phyloP scores from a whole-genome alignment of 164 flowering plant genomes.

The Pachysandra terminalis region DNA sequence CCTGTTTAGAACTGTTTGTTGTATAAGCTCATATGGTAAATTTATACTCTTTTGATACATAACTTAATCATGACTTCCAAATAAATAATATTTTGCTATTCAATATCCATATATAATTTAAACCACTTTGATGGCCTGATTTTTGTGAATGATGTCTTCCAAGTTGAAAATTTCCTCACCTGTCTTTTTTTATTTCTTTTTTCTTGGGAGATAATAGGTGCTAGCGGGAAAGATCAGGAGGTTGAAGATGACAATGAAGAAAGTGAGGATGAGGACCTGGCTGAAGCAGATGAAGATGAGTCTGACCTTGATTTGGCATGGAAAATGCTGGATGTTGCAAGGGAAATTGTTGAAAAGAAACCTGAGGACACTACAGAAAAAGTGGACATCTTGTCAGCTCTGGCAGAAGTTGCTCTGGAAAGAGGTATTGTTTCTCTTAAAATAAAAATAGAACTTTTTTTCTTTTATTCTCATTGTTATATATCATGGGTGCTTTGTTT shows the following conservation, averaged over 20 bases:
- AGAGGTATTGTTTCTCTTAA: slow-evolving; percentile 53
- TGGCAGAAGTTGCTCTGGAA: slow-evolving; percentile 93
- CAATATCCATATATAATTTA: too few species aligned
- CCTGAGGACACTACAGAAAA: slow-evolving; percentile 74
- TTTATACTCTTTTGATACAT: too few species aligned
- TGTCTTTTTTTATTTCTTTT: not conserved
- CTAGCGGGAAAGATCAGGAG: slow-evolving; percentile 37
- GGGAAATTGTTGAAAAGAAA: slow-evolving; percentile 83
- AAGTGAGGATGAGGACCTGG: slow-evolving; percentile 62
- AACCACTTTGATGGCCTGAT: not conserved
- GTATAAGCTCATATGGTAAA: too few species aligned
- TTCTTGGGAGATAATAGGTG: slow-evolving; percentile 9
- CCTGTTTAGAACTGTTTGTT: too few species aligned
- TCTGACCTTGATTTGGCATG: slow-evolving; percentile 97
- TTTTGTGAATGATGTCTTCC: not conserved
- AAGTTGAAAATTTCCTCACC: not conserved
- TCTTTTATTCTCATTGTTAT: not conserved
- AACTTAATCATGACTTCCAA: too few species aligned
- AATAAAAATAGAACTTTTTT: too few species aligned
- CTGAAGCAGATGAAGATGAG: slow-evolving; percentile 87
- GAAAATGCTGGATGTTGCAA: slow-evolving; percentile 94
- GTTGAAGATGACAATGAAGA: slow-evolving; percentile 49
- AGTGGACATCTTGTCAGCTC: slow-evolving; percentile 82
- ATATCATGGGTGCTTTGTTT: not conserved
- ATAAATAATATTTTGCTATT: too few species aligned